Evolutionary conservation across 352 stramenopile genomes (phyloP).

Genomic region (Globisporangium emineosum): DNA sequence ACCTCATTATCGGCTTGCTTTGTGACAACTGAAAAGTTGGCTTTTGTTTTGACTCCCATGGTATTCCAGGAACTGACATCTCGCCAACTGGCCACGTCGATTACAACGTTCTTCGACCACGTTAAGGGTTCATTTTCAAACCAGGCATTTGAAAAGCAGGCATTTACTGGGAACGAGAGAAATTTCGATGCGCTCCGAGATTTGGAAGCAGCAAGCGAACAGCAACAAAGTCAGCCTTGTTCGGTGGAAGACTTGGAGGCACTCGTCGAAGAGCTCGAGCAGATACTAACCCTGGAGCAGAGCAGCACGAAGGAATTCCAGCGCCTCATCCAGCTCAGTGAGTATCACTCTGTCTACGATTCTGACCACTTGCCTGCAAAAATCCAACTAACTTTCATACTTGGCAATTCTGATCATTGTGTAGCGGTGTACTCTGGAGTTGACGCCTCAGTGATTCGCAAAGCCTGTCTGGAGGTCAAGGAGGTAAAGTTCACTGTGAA

Average conservation of each 20-base stretch:
- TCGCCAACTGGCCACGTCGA: constrained; percentile 31
- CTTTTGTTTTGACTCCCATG: not conserved
- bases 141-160: constrained; percentile 15
- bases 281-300: constrained; percentile 13
- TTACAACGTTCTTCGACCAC: constrained; percentile 37
- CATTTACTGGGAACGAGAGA: not conserved
- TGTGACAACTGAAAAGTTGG: not conserved
- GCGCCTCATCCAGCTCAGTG: constrained; percentile 17
- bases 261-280: not conserved
- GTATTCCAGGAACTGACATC: constrained; percentile 32
- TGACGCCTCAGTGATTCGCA: not conserved
- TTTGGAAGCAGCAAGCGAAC: not conserved
- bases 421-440: constrained; percentile 15
- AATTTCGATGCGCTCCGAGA: not conserved
- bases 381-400: not conserved
- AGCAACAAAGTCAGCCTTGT: not conserved
- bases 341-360: not conserved
- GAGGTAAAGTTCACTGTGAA: constrained; percentile 16
- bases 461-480: constrained; percentile 9
- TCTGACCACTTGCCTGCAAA: not conserved
- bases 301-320: constrained; percentile 14
- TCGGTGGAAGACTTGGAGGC: constrained; percentile 1
- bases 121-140: constrained; percentile 27
- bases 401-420: not conserved
- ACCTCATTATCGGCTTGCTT: not conserved